Evolutionary conservation across 148 eudicot species (phyloP).

Genomic region (Rhododendron williamsianum): DNA sequence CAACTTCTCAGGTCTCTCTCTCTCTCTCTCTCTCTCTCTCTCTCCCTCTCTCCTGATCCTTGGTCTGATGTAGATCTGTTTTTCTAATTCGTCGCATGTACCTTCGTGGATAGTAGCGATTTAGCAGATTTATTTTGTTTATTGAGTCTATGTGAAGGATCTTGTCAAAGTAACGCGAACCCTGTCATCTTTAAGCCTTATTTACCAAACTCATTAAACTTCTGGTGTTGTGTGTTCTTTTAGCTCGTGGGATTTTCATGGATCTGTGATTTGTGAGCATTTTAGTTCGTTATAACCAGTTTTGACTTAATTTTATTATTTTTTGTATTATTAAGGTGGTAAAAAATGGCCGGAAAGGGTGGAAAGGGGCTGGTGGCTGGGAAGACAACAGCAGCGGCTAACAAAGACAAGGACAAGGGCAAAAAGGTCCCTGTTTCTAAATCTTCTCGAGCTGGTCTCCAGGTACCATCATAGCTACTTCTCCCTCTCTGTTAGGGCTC

Average conservation of each 20-base stretch:
- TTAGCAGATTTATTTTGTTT: neutral
- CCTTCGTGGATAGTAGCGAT: too few species aligned
- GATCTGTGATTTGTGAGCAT: neutral
- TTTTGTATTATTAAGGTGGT: neutral
- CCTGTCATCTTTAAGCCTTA: neutral
- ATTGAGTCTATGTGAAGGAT: neutral
- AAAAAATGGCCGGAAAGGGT: constrained; percentile 73
- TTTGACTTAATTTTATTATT: neutral
- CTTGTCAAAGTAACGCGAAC: too few species aligned
- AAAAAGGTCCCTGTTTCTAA: constrained; percentile 74
- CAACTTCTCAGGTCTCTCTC: constrained; percentile 13
- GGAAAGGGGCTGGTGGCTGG: constrained; percentile 73
- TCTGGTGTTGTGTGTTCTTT: neutral
- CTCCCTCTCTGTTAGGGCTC: neutral
- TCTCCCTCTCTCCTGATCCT: neutral
- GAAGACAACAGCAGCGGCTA: constrained; percentile 59
- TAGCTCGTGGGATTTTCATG: neutral
- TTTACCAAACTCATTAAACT: too few species aligned
- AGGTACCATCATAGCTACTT: constrained; percentile 31
- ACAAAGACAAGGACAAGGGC: constrained; percentile 32
- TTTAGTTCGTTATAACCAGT: neutral
- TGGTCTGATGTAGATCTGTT: neutral
- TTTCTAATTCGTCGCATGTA: neutral
- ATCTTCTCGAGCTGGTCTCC: constrained; percentile 88
- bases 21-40: constrained; percentile 16